A percentile compares a stretch with the other conserved stretches of the same genome.
These are phyloP conservation scores for Psilocybe sp. DNA, from an alignment of 768 basidiomycete species.

Conservation along the genomic window DNA sequence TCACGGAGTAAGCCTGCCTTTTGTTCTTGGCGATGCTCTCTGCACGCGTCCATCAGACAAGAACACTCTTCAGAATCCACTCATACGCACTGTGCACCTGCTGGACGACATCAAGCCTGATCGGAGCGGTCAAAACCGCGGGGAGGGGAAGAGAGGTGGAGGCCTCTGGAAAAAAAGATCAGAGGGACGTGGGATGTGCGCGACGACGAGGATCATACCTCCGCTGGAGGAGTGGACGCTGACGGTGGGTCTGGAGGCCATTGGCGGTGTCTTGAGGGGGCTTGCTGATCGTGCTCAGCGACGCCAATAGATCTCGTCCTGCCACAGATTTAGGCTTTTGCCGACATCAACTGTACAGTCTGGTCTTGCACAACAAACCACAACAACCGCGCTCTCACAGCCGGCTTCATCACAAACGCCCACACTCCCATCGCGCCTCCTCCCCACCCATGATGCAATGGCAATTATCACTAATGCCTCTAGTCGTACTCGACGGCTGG, in stretches of 20 bases:
- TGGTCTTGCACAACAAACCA: slow-evolving; percentile 11
- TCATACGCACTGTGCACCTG: slow-evolving; percentile 93
- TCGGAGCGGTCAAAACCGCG: slow-evolving; percentile 96
- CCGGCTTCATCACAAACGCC: slow-evolving; percentile 8
- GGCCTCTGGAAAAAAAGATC: slow-evolving; percentile 51
- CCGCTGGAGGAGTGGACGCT: slow-evolving; percentile 75
- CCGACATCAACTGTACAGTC: slow-evolving; percentile 37
- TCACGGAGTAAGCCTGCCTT: slow-evolving; percentile 95
- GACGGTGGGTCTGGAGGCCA: slow-evolving; percentile 94
- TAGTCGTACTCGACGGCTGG: too few species aligned
- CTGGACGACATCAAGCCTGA: slow-evolving; percentile 96
- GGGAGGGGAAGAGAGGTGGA: slow-evolving; percentile 90
- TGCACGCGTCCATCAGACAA: slow-evolving; percentile 31
- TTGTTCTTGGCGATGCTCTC: slow-evolving; percentile 98
- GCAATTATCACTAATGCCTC: too few species aligned
- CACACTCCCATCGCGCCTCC: too few species aligned
- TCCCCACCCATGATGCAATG: too few species aligned
- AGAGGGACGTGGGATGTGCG: slow-evolving; percentile 5
- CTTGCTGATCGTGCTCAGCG: slow-evolving; percentile 28
- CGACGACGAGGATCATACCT: slow-evolving; percentile 40
- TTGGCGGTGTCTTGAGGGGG: slow-evolving; percentile 51
- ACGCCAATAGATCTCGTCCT: slow-evolving; percentile 17
- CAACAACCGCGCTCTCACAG: slow-evolving; percentile 3
- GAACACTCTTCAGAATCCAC: not conserved
- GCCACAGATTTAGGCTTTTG: slow-evolving; percentile 36